phyloP scores from a whole-genome alignment of 176 grass and related monocot species.

The Musa itinerans region DNA sequence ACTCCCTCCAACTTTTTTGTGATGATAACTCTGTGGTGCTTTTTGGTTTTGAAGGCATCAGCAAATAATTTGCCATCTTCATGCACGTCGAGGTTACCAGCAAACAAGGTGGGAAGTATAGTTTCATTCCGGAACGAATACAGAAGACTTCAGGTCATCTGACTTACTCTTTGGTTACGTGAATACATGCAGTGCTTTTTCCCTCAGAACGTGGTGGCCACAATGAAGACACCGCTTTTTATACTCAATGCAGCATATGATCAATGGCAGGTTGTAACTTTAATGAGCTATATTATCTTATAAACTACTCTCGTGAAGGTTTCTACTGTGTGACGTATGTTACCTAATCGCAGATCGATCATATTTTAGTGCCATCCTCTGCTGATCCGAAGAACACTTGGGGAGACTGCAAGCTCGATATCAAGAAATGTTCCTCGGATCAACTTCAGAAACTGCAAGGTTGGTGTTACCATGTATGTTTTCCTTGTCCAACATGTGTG shows the following conservation, averaged over 20 bases:
- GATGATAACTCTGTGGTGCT: neutral
- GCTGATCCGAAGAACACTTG: constrained; percentile 54
- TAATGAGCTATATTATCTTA: no score
- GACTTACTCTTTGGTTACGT: constrained; percentile 11
- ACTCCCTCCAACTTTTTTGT: neutral
- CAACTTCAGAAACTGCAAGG: constrained; percentile 68
- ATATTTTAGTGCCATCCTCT: constrained; percentile 46
- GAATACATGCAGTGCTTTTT: constrained; percentile 76
- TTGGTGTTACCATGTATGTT: constrained; percentile 9
- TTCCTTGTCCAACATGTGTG: neutral
- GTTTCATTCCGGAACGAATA: constrained; percentile 12
- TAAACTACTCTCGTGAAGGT: neutral
- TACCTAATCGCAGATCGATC: constrained; percentile 36
- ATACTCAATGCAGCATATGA: constrained; percentile 93
- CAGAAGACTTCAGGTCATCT: neutral
- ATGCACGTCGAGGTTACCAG: constrained; percentile 65
- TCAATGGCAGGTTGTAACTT: constrained; percentile 66
- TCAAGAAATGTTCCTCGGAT: constrained; percentile 45
- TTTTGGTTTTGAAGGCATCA: constrained; percentile 36
- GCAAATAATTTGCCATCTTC: constrained; percentile 61
- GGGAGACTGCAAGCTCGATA: constrained; percentile 63
- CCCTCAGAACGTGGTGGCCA: constrained; percentile 65
- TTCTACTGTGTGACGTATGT: neutral
- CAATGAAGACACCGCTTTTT: constrained; percentile 71
- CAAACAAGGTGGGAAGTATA: constrained; percentile 48